These are phyloP conservation scores for Podaxis sp. DNA, from an alignment of 768 basidiomycete species.

Conservation along the genomic window DNA sequence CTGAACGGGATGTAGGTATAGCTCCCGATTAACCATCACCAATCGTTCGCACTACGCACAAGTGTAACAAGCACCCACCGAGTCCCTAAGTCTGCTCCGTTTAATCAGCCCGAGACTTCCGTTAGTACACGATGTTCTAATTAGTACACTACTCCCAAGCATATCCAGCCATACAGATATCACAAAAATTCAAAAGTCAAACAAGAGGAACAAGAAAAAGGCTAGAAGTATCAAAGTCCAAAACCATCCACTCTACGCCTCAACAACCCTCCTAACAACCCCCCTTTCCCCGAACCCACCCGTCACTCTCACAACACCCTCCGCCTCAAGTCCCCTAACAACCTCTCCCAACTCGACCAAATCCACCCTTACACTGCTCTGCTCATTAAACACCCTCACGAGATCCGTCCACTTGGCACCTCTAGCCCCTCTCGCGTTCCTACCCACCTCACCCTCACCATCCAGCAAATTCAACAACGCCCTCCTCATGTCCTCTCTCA, in stretches of 20 bases:
- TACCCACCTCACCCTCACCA: conserved; percentile 37
- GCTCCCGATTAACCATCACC: too few relatives aligned
- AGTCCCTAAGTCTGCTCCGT: not conserved
- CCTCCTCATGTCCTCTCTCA: conserved; percentile 87
- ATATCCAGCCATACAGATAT: not conserved
- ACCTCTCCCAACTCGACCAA: conserved; percentile 80
- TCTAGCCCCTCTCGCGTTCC: conserved; percentile 60
- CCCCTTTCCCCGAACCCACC: conserved; percentile 81
- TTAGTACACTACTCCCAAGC: not conserved
- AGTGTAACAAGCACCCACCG: too few relatives aligned
- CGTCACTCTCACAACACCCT: conserved; percentile 82
- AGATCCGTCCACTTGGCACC: conserved; percentile 83
- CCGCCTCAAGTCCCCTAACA: conserved; percentile 74
- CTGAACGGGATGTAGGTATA: too few relatives aligned
- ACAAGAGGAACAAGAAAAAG: not conserved
- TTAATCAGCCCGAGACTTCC: not conserved
- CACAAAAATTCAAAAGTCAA: not conserved
- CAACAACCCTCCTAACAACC: conserved; percentile 66
- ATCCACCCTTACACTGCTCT: conserved; percentile 84
- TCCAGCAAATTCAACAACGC: conserved; percentile 74
- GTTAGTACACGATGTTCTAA: not conserved
- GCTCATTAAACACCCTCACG: conserved; percentile 74
- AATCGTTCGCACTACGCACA: too few relatives aligned
- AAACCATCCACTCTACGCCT: not conserved
- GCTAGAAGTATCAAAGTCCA: not conserved